Conservation (phyloP, 1,139 yeast genomes). For the Debaryomyces coudertii region DNA sequence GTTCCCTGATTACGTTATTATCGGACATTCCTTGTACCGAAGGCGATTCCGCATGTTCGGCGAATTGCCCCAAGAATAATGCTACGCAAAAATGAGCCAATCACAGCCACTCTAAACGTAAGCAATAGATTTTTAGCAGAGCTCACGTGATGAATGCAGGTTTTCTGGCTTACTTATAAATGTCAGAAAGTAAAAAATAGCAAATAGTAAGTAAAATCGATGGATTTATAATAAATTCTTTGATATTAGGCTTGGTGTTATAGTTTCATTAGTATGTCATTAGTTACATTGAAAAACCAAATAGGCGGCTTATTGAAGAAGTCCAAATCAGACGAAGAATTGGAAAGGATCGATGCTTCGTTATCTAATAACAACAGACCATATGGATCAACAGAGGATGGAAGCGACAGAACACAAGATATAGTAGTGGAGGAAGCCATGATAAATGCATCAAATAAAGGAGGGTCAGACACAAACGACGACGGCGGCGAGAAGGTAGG, state of each 20-base stretch:
- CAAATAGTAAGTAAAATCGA: not conserved
- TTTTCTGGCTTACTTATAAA: not conserved
- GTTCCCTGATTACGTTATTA: not conserved
- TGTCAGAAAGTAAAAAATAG: not conserved
- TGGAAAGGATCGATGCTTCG: constrained; percentile 38
- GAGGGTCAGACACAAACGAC: constrained; percentile 23
- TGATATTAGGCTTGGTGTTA: not conserved
- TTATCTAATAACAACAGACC: constrained; percentile 39
- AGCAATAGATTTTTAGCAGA: not conserved
- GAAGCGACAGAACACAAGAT: constrained; percentile 44
- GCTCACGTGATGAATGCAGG: not conserved
- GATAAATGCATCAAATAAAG: constrained; percentile 29
- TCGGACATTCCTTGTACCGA: not conserved
- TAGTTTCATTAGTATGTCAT: constrained; percentile 28
- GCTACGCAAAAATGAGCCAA: not conserved
- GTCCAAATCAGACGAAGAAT: constrained; percentile 33
- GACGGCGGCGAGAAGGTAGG: constrained; percentile 30
- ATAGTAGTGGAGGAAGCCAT: constrained; percentile 45
- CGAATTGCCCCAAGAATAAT: not conserved
- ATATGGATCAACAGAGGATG: constrained; percentile 40
- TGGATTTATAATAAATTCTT: not conserved
- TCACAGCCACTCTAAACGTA: constrained; percentile 3
- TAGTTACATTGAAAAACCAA: constrained; percentile 46
- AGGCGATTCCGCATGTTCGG: not conserved
- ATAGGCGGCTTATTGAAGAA: constrained; percentile 29